These are phyloP conservation scores for Cornus suecica DNA, from an alignment of 148 eudicot species.

Conservation along the genomic window DNA sequence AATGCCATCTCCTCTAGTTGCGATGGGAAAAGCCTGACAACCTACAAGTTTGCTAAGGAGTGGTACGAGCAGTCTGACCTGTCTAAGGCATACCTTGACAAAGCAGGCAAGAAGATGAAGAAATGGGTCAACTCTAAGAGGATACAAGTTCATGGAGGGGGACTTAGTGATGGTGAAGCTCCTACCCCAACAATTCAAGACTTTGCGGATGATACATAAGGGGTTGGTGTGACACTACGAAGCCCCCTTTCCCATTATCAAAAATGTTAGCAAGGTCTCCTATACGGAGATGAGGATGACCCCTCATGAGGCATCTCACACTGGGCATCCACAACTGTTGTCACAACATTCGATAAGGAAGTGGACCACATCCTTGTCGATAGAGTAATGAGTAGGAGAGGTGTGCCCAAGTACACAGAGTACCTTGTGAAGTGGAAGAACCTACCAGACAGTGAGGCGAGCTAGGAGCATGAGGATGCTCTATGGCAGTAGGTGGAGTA, in stretches of 20 bases:
- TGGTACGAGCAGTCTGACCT: conserved; percentile 11
- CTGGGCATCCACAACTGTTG: not conserved
- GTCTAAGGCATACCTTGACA: not conserved
- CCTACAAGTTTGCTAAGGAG: not conserved
- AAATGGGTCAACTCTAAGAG: conserved; percentile 7
- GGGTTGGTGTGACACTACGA: conserved; percentile 4
- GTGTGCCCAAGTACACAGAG: no score
- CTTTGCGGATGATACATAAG: not conserved
- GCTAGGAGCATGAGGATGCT: no score
- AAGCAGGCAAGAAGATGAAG: conserved; percentile 7
- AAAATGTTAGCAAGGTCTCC: not conserved
- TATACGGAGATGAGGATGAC: not conserved
- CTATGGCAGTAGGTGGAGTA: no score
- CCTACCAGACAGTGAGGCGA: no score
- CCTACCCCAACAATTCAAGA: not conserved
- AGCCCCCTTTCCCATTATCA: conserved; percentile 2
- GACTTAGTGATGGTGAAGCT: conserved; percentile 14
- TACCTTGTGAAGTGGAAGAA: no score
- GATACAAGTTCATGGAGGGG: not conserved
- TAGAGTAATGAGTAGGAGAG: not conserved
- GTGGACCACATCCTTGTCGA: not conserved
- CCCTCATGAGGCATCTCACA: not conserved
- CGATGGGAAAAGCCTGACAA: not conserved
- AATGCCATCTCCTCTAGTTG: not conserved
- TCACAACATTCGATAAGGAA: not conserved